Evolutionary conservation across 2,329 filamentous ascomycete genomes (phyloP).

Genomic region (Ophiocordyceps camponoti-saundersi): DNA sequence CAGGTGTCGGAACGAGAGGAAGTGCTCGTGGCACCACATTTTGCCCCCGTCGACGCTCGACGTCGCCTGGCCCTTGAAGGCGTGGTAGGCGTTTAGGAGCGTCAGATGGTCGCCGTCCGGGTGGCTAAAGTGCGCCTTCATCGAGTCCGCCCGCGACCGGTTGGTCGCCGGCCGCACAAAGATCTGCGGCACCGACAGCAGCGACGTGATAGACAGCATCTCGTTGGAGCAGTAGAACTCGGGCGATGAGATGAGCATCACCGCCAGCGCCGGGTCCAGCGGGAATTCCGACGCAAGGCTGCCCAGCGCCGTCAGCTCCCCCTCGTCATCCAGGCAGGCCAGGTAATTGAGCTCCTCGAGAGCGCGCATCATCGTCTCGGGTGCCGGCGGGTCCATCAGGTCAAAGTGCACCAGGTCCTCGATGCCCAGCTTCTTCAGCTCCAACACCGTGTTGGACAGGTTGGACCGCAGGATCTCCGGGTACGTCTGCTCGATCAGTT

Average conservation of each 20-base stretch:
- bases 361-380: constrained; percentile 95
- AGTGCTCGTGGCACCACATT: constrained; percentile 95
- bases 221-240: constrained; percentile 99
- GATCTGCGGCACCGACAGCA: constrained; percentile 86
- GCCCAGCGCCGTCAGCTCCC: constrained; percentile 75
- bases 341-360: constrained; percentile 96
- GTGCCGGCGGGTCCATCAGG: constrained; percentile 93
- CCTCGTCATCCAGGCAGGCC: constrained; percentile 90
- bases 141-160: constrained; percentile 86
- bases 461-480: constrained; percentile 93
- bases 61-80: constrained; percentile 61
- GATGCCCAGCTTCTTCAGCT: constrained; percentile 92
- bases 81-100: constrained; percentile 93
- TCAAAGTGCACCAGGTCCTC: constrained; percentile 96
- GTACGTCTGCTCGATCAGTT: constrained; percentile 93
- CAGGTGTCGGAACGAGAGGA: constrained; percentile 74
- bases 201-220: constrained; percentile 83
- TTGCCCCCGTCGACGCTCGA: constrained; percentile 51
- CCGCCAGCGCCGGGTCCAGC: constrained; percentile 80
- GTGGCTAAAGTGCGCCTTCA: constrained; percentile 90
- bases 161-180: constrained; percentile 76
- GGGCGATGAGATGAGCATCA: constrained; percentile 94
- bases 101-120: constrained; percentile 90
- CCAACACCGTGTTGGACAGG: constrained; percentile 82
- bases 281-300: constrained; percentile 87